These are phyloP conservation scores for Zymoseptoria passerinii DNA, from an alignment of 2,329 filamentous ascomycete genomes.

Conservation along the genomic window DNA sequence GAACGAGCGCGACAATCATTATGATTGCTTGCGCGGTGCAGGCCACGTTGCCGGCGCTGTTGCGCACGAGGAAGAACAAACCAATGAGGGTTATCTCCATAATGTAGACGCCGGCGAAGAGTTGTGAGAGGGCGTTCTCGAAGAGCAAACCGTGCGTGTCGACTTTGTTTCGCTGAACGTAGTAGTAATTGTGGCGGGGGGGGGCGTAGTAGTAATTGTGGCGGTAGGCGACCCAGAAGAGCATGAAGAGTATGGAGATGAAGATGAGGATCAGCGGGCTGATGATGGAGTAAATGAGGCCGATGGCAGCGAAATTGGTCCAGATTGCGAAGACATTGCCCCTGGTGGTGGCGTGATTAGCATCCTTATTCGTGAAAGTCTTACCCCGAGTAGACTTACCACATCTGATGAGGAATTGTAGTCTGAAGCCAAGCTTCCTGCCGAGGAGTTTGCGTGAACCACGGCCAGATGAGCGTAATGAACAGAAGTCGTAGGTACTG, in stretches of 20 bases:
- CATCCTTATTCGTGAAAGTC: not conserved
- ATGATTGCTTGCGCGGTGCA: conserved; percentile 68
- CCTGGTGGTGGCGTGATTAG: conserved; percentile 37
- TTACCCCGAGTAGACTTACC: not conserved
- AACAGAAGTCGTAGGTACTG: conserved; percentile 9
- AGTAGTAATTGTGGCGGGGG: conserved; percentile 90
- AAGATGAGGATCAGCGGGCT: conserved; percentile 83
- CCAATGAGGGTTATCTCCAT: conserved; percentile 86
- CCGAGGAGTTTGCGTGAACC: conserved; percentile 12
- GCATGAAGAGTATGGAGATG: conserved; percentile 76
- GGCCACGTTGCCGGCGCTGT: conserved; percentile 43
- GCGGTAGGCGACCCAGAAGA: conserved; percentile 88
- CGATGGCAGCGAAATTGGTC: conserved; percentile 89
- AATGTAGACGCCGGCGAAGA: conserved; percentile 84
- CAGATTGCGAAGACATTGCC: conserved; percentile 89
- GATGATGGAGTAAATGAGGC: conserved; percentile 71
- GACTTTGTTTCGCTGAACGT: conserved; percentile 75
- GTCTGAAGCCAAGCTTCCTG: conserved; percentile 7
- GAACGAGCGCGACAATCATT: conserved; percentile 65
- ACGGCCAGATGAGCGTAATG: conserved; percentile 10
- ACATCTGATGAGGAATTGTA: conserved; percentile 10
- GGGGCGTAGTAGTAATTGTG: conserved; percentile 93
- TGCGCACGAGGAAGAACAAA: conserved; percentile 68
- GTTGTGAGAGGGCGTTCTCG: conserved; percentile 81
- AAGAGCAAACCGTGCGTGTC: conserved; percentile 89